A percentile compares a stretch with the other conserved stretches of the same genome.
Evolutionary conservation across 371 early-diverging fungal genomes (phyloP).

Genomic region (Lichtheimia ramosa): DNA sequence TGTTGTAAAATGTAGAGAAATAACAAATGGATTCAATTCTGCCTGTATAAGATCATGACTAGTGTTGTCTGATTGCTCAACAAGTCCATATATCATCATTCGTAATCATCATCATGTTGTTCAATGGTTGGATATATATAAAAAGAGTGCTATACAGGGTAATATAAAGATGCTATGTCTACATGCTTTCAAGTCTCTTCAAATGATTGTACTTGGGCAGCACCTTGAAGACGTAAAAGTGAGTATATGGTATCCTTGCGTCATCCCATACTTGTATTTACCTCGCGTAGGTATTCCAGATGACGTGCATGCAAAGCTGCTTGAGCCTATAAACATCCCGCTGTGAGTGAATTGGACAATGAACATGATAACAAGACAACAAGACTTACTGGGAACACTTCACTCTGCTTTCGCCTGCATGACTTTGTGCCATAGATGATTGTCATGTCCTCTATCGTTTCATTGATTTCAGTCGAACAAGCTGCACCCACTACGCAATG

Average conservation of each 20-base stretch:
- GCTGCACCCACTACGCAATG: slow-evolving; percentile 76
- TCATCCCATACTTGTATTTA: slow-evolving; percentile 6
- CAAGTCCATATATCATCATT: too few species aligned
- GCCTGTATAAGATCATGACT: too few species aligned
- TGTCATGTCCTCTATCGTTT: slow-evolving; percentile 62
- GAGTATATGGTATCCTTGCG: neutral
- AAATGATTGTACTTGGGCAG: slow-evolving; percentile 68
- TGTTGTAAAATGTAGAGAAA: neutral
- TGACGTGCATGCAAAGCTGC: slow-evolving; percentile 66
- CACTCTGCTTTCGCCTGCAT: slow-evolving; percentile 55
- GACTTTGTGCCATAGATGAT: slow-evolving; percentile 68
- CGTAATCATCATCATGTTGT: too few species aligned
- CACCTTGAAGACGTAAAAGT: slow-evolving; percentile 24
- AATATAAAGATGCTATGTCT: neutral
- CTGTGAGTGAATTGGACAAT: slow-evolving; percentile 1
- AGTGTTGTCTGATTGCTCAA: too few species aligned
- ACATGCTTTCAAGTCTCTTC: slow-evolving; percentile 34
- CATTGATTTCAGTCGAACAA: slow-evolving; percentile 66
- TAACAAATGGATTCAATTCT: neutral
- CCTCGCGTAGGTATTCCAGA: slow-evolving; percentile 71
- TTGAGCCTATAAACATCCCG: slow-evolving; percentile 39
- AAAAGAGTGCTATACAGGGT: too few species aligned
- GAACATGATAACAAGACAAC: neutral
- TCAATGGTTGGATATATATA: too few species aligned
- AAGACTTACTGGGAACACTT: slow-evolving; percentile 24